Conservation (phyloP, 2,329 filamentous ascomycete species). For the Mycosphaerella arachidis region DNA sequence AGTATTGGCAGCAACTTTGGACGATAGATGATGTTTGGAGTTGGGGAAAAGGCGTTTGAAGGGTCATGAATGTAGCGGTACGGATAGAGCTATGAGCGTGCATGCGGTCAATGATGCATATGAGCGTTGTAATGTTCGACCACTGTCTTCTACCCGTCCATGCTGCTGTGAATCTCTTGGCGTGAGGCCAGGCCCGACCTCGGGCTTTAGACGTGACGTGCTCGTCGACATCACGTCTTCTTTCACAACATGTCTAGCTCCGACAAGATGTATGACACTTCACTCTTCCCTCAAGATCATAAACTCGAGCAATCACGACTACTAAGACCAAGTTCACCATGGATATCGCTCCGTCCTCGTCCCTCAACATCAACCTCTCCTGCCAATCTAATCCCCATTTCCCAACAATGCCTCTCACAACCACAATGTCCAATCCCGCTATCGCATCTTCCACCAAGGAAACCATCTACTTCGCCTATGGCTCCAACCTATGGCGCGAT, state of each 20-base stretch:
- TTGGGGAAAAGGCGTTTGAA: not conserved
- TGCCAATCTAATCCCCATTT: not conserved
- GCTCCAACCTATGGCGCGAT: conserved; percentile 61
- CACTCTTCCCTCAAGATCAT: not conserved
- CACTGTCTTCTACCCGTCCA: not conserved
- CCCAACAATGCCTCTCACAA: not conserved
- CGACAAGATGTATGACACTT: not conserved
- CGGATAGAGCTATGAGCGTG: not conserved
- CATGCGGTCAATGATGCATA: not conserved
- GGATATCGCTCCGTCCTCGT: not conserved
- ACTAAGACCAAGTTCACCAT: not conserved
- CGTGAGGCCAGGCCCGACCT: not conserved
- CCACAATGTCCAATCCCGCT: not conserved
- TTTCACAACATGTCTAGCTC: not conserved
- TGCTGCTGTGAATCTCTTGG: not conserved
- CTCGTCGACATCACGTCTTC: not conserved
- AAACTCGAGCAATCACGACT: not conserved
- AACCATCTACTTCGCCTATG: conserved; percentile 59
- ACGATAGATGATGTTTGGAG: not conserved
- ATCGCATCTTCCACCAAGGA: conserved; percentile 3
- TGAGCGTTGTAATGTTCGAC: not conserved
- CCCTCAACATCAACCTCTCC: not conserved
- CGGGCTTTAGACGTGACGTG: not conserved
- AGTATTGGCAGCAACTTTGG: conserved; percentile 28
- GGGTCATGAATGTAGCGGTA: not conserved